Base-by-base conservation (phyloP, 306 rosid genomes). In the Gleditsia sinensis region DNA sequence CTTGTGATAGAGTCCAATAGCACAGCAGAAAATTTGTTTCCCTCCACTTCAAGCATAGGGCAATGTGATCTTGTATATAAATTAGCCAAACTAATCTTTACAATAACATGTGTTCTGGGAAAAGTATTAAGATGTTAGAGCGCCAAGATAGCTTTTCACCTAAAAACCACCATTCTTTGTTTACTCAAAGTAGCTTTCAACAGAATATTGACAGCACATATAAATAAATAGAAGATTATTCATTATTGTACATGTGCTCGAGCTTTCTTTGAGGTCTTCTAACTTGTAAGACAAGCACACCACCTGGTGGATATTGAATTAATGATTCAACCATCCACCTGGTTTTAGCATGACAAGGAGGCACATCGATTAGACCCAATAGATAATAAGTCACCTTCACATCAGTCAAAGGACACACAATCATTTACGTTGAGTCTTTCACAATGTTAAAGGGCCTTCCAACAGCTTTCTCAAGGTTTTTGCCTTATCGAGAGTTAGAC, bases 21-120 rank as follows among this genome's bases (percentile, higher is more conserved):
- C 48, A 39, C 53, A 67, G 46, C 65, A 63, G 19, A 51, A 23
- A 12, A 50, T 33, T 43, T 45, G 16, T 56, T 6, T 25, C 9
- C 42, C 51, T 63, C 69, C 14, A 39, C 63, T 70, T 34, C 61
- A 24, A 58, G 33, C 40, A 45, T n/a, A 43, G 24, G 28, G 34
- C 9, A 62, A 53, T 33, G 54, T 62, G 32, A 51, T 51, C 42
- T 17, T 45, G 34, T 36, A 55, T 45, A 27, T 53, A 43, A 43
- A 7, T 40, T 69, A 51, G 21, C 50, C 19, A 49, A 9, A 25
- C 7, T n/a, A 19, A 49, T 45, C 50, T 5, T 65, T 20, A 42
- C 17, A 65, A 40, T 37, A 17, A 40, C 17, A 17, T 7, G 55
- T 12, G 20, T 39, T 12, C 45, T 6, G 28, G 48, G 30, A 72